Base-by-base conservation (phyloP, 257 asterid species). In the Salvia hispanica region DNA sequence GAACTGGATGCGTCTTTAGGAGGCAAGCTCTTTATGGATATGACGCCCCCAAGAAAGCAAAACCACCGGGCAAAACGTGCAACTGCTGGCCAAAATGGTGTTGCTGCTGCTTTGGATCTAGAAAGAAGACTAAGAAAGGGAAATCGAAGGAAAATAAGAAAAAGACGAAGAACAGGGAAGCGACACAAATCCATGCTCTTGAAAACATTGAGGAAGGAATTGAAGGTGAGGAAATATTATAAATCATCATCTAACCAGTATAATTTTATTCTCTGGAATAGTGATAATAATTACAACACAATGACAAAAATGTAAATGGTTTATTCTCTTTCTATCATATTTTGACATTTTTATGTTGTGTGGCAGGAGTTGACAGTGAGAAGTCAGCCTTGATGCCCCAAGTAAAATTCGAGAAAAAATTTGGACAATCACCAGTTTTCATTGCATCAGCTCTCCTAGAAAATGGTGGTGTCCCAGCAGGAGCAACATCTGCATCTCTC, bases 141-240 rank as follows among this genome's bases (percentile, higher is more conserved):
- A 89, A 90, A 61, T 73, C 89, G 6, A 86, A 85, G 75, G 95
- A 90, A 9, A 69, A 62, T 58, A 87, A 88, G 79, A 90, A 86
- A 70, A 92, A 81, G 80, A 62, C 87, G 16, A 90, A 92, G 74
- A 80, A 77, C 76, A 82, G 74, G 71, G 90, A 88, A 68, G 75
- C 88, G 6, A 83, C 95, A 9, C 98, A 92, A 80, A 88, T 90
- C 77, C 96, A 92, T 68, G 98, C 98, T 72, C 98, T 92, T 65
- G 98, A 92, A 79, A 92, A 92, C 76, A 86, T 92, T 18, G 97
- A 92, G 78, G 97, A 90, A 85, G 97, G 97, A 69, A 81, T 88
- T 21, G 96, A 89, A 85, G 98, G 97, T 92, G 65, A 72, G 83
- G 67, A 66, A 48, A 62, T 63, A 45, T 25, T 13, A 50, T 7